phyloP scores from a whole-genome alignment of 805 yeast genomes.

The Komagataella pastoris region DNA sequence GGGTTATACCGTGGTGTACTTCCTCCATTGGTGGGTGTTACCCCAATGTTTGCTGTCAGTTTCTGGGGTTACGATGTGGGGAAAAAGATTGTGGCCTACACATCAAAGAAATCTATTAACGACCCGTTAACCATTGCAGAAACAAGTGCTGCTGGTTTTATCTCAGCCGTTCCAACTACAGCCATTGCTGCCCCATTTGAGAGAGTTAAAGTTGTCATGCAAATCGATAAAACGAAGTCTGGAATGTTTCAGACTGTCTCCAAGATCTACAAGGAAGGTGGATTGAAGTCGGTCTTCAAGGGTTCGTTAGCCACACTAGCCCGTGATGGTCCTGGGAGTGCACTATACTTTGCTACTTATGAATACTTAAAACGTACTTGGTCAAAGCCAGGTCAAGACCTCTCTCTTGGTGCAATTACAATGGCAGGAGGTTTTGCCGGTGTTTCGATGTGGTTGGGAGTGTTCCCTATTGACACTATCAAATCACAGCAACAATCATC shows the following conservation, averaged over 20 bases:
- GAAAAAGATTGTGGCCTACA: conserved; percentile 49
- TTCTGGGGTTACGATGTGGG: conserved; percentile 98
- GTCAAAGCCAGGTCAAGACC: conserved; percentile 31
- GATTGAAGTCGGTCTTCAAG: conserved; percentile 71
- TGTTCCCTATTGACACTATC: conserved; percentile 93
- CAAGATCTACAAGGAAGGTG: conserved; percentile 67
- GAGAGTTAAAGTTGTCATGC: conserved; percentile 88
- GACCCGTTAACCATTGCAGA: conserved; percentile 46
- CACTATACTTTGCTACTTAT: conserved; percentile 89
- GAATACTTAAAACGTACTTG: conserved; percentile 62
- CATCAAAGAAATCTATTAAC: conserved; percentile 19
- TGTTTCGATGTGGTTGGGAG: conserved; percentile 91
- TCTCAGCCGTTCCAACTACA: conserved; percentile 91
- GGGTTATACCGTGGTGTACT: conserved; percentile 91
- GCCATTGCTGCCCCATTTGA: conserved; percentile 97
- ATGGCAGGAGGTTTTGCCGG: conserved; percentile 96
- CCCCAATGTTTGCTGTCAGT: conserved; percentile 96
- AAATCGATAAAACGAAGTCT: conserved; percentile 45
- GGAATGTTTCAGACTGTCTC: conserved; percentile 48
- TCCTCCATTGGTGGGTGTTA: conserved; percentile 92
- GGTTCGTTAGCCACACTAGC: conserved; percentile 90
- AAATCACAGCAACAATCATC: conserved; percentile 73
- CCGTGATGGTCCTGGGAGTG: conserved; percentile 96
- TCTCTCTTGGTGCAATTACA: conserved; percentile 64
- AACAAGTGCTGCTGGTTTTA: conserved; percentile 84